Percentiles rank a stretch among this genome's conserved stretches.
Conservation (phyloP, 495 filamentous ascomycete species). For the Tetracladium marchalianum region DNA sequence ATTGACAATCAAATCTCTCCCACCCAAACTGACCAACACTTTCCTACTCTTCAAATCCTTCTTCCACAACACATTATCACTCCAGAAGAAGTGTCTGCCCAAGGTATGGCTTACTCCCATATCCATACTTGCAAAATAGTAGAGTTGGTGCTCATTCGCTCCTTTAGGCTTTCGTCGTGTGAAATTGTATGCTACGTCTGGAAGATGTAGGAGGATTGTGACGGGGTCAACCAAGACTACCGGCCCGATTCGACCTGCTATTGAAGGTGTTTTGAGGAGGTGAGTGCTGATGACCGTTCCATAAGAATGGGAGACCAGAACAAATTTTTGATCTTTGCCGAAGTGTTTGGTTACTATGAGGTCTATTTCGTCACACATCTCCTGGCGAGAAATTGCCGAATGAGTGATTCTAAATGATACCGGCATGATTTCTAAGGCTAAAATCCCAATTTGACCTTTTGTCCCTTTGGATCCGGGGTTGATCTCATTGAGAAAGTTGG, state of each 20-base stretch:
- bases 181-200: constrained; percentile 65
- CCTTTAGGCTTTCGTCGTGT: constrained; percentile 38
- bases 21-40: constrained; percentile 38
- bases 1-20: constrained; percentile 56
- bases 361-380: constrained; percentile 40
- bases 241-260: constrained; percentile 33
- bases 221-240: constrained; percentile 55
- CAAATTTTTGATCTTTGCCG: constrained; percentile 33
- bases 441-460: constrained; percentile 46
- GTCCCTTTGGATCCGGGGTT: constrained; percentile 24
- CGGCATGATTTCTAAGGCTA: constrained; percentile 55
- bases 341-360: constrained; percentile 41
- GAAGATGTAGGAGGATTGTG: constrained; percentile 53
- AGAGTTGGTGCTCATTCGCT: constrained; percentile 56
- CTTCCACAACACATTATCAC: constrained; percentile 56
- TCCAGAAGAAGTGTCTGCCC: constrained; percentile 57
- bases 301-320: constrained; percentile 52
- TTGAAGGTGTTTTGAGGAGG: constrained; percentile 36
- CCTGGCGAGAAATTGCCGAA: constrained; percentile 30
- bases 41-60: constrained; percentile 32
- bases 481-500: constrained; percentile 41
- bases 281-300: constrained; percentile 53
- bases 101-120: constrained; percentile 49
- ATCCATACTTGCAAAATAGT: constrained; percentile 59
- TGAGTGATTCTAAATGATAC: constrained; percentile 50